Evolutionary conservation across 2,329 filamentous ascomycete genomes (phyloP).

Genomic region (Pleomassaria siparia): DNA sequence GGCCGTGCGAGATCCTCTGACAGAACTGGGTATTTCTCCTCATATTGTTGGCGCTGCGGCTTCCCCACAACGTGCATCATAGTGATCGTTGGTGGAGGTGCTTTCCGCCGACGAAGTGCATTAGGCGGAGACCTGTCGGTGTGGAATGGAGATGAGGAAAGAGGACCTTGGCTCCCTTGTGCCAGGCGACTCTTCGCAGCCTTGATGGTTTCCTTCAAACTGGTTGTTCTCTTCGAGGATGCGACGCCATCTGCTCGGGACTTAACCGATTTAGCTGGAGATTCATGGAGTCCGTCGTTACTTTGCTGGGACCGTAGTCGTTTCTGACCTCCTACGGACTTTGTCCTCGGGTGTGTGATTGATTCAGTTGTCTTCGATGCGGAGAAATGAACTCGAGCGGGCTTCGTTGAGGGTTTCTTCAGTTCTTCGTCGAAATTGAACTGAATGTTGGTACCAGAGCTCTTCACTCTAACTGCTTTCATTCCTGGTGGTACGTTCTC

Average conservation of each 20-base stretch:
- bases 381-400: slow-evolving; percentile 32
- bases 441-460: slow-evolving; percentile 28
- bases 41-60: slow-evolving; percentile 25
- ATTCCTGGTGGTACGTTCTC: slow-evolving; percentile 63
- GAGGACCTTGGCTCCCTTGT: slow-evolving; percentile 20
- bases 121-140: slow-evolving; percentile 40
- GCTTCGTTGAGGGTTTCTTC: slow-evolving; percentile 26
- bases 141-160: slow-evolving; percentile 39
- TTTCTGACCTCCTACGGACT: slow-evolving; percentile 35
- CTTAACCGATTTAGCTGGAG: slow-evolving; percentile 40
- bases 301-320: slow-evolving; percentile 34
- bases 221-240: slow-evolving; percentile 26
- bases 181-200: slow-evolving; percentile 25
- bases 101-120: slow-evolving; percentile 29
- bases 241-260: slow-evolving; percentile 30
- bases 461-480: slow-evolving; percentile 28
- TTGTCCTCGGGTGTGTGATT: slow-evolving; percentile 20
- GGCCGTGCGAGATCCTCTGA: slow-evolving; percentile 57
- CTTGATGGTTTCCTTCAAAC: slow-evolving; percentile 22
- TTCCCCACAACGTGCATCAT: slow-evolving; percentile 37
- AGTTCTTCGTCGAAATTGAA: slow-evolving; percentile 31
- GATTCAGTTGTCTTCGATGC: slow-evolving; percentile 23
- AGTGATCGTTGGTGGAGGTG: slow-evolving; percentile 32
- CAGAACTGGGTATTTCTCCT: slow-evolving; percentile 54
- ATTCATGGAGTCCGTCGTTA: slow-evolving; percentile 30